Evolutionary conservation across 495 filamentous ascomycete species (phyloP), one percentile per base, ranked within the genome.

Genomic region (Aspergillus steynii): DNA sequence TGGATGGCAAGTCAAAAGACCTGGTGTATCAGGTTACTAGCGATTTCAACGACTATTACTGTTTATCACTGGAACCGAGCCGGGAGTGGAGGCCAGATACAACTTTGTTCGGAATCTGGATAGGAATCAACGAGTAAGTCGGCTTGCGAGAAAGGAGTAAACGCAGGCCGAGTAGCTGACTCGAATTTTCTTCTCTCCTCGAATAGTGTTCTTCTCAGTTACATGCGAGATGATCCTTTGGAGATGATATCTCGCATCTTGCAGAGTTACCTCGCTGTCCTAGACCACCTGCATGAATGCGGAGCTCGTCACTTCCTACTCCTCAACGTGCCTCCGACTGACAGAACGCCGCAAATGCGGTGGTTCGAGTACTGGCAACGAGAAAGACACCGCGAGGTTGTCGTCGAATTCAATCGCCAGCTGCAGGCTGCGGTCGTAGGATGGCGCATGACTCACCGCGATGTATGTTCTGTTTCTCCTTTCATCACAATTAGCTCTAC

Each of bases 291-390:
- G 27, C 87, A 89, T 63, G 58, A 64, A 25, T 78, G 79, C 31
- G 89, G 89, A 1, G 88, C 84, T 5, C 77, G 86, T 31, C 88
- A 86, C 60, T 90, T 90, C 66, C 71, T 86, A n/a, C 77, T 90
- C 65, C 56, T 91, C 59, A 84, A 82, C 31, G 86, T 89, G 8
- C 89, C 89, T 3, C 86, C 88, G 6, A 77, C 88, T 31, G 70
- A 89, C 34, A 81, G 82, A 9, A 65, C 54, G 9, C 63, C 63
- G 9, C 12, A 59, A 4, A 50, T 65, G 7, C 29, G 54, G 5
- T 1, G 37, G 8, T 4, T 9, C 29, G 32, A 49, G 37, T 9
- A 9, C 0, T 29, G 28, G n/a, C 9, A 27, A 15, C 28, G 46
- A 7, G 4, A 12, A 0, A n/a, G 1, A 10, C 50, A 46, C 10